These are phyloP conservation scores for Penicillium thymicola DNA, from an alignment of 2,329 filamentous ascomycete species.

Conservation along the genomic window DNA sequence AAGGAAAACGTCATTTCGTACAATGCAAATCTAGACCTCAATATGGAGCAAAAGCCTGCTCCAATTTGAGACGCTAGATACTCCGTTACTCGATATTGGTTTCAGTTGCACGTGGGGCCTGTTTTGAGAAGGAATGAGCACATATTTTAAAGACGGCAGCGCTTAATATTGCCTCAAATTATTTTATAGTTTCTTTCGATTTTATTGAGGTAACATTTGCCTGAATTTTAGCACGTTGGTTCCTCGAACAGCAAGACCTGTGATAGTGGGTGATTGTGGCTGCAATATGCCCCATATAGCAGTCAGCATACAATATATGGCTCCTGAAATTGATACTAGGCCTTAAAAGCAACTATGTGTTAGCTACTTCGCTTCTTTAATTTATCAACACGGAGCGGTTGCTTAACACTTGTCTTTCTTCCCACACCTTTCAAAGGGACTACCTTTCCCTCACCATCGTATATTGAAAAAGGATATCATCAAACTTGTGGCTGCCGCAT, in stretches of 20 bases:
- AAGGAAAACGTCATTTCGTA: too few relatives aligned
- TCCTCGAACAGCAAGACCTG: too few relatives aligned
- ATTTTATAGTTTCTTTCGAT: too few relatives aligned
- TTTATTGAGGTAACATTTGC: too few relatives aligned
- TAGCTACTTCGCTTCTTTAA: background rate
- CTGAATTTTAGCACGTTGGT: too few relatives aligned
- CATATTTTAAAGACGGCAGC: background rate
- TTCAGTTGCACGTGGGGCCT: background rate
- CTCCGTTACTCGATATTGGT: background rate
- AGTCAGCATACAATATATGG: background rate
- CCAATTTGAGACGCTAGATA: too few relatives aligned
- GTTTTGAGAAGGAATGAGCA: background rate
- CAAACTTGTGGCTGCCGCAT: background rate
- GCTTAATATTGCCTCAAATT: background rate
- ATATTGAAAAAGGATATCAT: background rate
- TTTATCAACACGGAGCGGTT: background rate
- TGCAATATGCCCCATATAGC: background rate
- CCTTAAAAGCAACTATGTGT: background rate
- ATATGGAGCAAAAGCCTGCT: too few relatives aligned
- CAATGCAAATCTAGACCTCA: too few relatives aligned
- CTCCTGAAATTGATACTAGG: background rate
- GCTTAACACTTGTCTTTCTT: background rate
- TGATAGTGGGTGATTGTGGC: background rate
- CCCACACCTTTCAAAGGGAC: background rate
- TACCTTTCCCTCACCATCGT: background rate